A percentile compares a stretch with the other conserved stretches of the same genome.
Conservation (phyloP, 805 yeast species). For the Candida nanaspora region DNA sequence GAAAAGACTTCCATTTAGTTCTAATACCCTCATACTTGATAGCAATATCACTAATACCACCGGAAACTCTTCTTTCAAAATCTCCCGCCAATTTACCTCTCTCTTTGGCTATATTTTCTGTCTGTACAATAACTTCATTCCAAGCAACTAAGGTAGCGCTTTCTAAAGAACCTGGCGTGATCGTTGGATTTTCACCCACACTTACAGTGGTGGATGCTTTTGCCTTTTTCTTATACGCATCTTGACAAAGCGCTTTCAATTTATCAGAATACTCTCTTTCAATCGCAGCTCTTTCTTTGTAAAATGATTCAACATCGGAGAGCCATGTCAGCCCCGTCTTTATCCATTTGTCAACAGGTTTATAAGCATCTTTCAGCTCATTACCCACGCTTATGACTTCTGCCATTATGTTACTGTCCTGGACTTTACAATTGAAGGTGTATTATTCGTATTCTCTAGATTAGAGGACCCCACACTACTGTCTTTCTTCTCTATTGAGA, state of each 20-base stretch:
- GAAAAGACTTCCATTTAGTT: constrained; percentile 47
- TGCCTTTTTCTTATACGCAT: constrained; percentile 72
- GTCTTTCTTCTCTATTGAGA: too few species aligned
- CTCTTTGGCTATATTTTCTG: constrained; percentile 72
- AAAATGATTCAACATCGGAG: constrained; percentile 72
- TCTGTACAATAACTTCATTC: constrained; percentile 80
- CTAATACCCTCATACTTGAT: constrained; percentile 46
- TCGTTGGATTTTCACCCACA: constrained; percentile 86
- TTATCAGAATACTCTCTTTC: constrained; percentile 79
- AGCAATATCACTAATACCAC: constrained; percentile 49
- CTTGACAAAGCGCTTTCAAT: constrained; percentile 55
- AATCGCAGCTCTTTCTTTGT: constrained; percentile 70
- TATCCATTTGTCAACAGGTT: constrained; percentile 75
- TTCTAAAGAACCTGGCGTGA: constrained; percentile 94
- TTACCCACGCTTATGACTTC: constrained; percentile 47
- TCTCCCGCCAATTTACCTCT: constrained; percentile 53
- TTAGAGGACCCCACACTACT: too few species aligned
- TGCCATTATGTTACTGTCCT: constrained; percentile 12
- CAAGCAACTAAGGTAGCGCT: constrained; percentile 82
- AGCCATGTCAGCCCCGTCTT: constrained; percentile 68
- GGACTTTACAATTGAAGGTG: neutral
- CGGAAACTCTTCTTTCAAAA: constrained; percentile 50
- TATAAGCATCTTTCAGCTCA: constrained; percentile 74
- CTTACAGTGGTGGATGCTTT: constrained; percentile 56
- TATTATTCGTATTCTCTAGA: neutral